Evolutionary conservation across 371 early-diverging fungal genomes (phyloP).

Genomic region (Saksenaea vasiformis): DNA sequence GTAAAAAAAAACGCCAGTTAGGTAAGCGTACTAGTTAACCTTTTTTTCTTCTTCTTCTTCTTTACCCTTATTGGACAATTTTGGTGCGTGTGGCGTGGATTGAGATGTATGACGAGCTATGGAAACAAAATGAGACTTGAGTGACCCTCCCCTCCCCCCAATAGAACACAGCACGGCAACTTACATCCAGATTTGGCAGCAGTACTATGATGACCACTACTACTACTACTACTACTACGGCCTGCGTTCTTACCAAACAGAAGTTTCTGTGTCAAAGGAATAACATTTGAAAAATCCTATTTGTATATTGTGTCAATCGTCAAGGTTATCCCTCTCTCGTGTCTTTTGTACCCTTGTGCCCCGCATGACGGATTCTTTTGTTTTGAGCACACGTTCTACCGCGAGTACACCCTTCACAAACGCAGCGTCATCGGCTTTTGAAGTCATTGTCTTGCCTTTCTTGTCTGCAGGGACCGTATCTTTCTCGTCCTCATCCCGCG

Average conservation of each 20-base stretch:
- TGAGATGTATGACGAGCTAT: neutral
- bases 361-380: constrained; percentile 43
- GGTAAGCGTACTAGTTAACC: neutral
- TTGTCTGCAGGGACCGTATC: constrained; percentile 23
- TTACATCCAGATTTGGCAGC: neutral
- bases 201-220: neutral
- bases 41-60: neutral
- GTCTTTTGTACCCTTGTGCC: constrained; percentile 39
- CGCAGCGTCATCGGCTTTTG: constrained; percentile 39
- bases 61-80: constrained; percentile 13
- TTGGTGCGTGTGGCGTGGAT: neutral
- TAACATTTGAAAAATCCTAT: neutral
- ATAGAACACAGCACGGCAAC: no score
- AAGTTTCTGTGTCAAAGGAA: neutral
- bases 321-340: no score
- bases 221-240: neutral
- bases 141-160: no score
- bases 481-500: constrained; percentile 35
- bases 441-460: constrained; percentile 31
- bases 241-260: constrained; percentile 10
- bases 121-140: neutral
- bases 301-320: no score
- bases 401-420: constrained; percentile 41
- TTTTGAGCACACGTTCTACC: constrained; percentile 47
- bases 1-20: constrained; percentile 12